phyloP scores from a whole-genome alignment of 2,329 filamentous ascomycete species.

The Colletotrichum noveboracense region DNA sequence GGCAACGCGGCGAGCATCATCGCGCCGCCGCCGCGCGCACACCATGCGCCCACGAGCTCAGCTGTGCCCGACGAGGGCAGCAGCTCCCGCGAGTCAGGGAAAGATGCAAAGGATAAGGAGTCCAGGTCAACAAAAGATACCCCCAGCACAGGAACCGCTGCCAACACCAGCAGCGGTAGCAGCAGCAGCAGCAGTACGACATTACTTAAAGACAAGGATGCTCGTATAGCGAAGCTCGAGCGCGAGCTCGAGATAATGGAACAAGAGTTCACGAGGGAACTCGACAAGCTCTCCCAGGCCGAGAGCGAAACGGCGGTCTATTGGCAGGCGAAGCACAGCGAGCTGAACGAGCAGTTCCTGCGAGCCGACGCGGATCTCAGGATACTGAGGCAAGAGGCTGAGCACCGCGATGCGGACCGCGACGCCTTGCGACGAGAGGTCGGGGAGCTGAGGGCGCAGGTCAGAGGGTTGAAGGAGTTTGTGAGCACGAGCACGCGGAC shows the following conservation, averaged over 20 bases:
- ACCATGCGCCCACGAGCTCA: conserved; percentile 38
- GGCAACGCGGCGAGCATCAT: conserved; percentile 35
- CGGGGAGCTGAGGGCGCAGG: conserved; percentile 59
- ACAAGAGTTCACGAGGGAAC: conserved; percentile 56
- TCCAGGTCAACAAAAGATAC: conserved; percentile 17
- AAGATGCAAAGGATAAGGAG: conserved; percentile 32
- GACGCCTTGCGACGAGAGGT: conserved; percentile 61
- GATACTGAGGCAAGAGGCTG: conserved; percentile 54
- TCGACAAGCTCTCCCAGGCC: conserved; percentile 56
- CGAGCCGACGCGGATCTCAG: conserved; percentile 59
- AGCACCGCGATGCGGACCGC: conserved; percentile 50
- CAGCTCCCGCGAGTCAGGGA: not conserved
- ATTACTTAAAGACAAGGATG: conserved; percentile 51
- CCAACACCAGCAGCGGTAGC: conserved; percentile 25
- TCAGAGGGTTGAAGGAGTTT: conserved; percentile 73
- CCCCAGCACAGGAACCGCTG: not conserved
- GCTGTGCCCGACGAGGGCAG: conserved; percentile 32
- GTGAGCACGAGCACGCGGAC: conserved; percentile 70
- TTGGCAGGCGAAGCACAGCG: conserved; percentile 63
- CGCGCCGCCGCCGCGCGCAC: conserved; percentile 44
- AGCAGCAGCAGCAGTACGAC: conserved; percentile 21
- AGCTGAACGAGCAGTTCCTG: conserved; percentile 56
- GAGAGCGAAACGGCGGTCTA: conserved; percentile 62
- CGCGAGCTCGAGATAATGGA: conserved; percentile 58
- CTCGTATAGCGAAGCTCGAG: conserved; percentile 57